Base-by-base conservation (phyloP, 2,329 filamentous ascomycete species). In the Macrophomina pseudophaseolina region DNA sequence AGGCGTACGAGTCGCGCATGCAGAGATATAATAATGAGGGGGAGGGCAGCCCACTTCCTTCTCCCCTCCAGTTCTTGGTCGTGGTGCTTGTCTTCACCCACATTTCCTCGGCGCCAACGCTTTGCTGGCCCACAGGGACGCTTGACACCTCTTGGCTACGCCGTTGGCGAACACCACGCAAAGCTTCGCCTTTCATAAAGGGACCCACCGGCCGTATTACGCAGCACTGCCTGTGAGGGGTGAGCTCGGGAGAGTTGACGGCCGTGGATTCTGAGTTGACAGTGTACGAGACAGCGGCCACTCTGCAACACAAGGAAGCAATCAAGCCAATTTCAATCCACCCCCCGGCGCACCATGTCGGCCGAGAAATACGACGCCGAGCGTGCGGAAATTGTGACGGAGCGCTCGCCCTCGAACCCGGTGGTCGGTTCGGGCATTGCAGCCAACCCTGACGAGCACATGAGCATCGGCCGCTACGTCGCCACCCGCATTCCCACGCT, bases 401-500 rank as follows among this genome's bases (percentile, higher is more conserved):
- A 38, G 16, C 52, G 32, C 16, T 38, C 33, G 33, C 52, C 52
- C 49, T 30, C 28, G 33, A 16, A 42, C 53, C 53, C 12, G 33
- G 18, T 40, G 14, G 38, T 12, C 28, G 49, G 49, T 32, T 32
- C 49, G 30, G 23, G 23, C 38, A 14, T 9, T 18, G 54, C 42
- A 12, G 40, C 16, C 8, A 6, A 40, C 3, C 53, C 62, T 33
- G 58, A 48, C 23, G 44, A 62, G 46, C 71, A 74, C 49, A 81
- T 82, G 78, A 72, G 77, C 35, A 72, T 77, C 1, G 79, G 80
- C 16, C 79, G 78, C 67, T 88, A 88, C 72, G 72, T 86, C 14
- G 79, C 80, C 0, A 87, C 86, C 5, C 82, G 86, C 18, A 65
- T 88, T 18, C 77, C 83, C 0, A 83, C 85, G 0, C 77, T 88